Evolutionary conservation across 495 filamentous ascomycete species (phyloP).

Genomic region (Massariosphaeria phaeospora): DNA sequence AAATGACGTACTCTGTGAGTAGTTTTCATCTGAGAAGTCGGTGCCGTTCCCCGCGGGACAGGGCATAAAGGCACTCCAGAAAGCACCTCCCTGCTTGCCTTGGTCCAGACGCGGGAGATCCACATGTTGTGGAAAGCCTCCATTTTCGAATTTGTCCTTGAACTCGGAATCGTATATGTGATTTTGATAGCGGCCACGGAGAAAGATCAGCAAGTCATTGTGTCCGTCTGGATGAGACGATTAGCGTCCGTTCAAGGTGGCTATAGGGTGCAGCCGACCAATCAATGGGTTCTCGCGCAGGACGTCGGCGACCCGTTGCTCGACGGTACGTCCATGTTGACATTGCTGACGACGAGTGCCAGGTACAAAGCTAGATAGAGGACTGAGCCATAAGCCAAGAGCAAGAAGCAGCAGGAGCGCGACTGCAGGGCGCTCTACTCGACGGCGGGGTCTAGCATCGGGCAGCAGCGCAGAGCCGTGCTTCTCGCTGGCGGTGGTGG

Average conservation of each 20-base stretch:
- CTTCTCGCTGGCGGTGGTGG: too few relatives aligned
- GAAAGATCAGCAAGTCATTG: constrained; percentile 74
- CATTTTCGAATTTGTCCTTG: constrained; percentile 60
- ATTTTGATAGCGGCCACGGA: constrained; percentile 66
- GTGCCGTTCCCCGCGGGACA: constrained; percentile 63
- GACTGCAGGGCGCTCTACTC: neutral
- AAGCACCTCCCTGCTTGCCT: constrained; percentile 66
- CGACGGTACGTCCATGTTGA: constrained; percentile 43
- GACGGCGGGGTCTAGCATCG: neutral
- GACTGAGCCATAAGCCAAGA: too few relatives aligned
- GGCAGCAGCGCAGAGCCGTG: too few relatives aligned
- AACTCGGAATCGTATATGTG: constrained; percentile 74
- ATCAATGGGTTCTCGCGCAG: constrained; percentile 72
- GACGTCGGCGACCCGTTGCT: constrained; percentile 64
- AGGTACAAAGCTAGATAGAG: too few relatives aligned
- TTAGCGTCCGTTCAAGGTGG: neutral
- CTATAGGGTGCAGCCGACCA: constrained; percentile 45
- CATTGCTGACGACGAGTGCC: too few relatives aligned
- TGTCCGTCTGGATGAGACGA: constrained; percentile 66
- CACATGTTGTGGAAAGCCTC: constrained; percentile 64
- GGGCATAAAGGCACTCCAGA: constrained; percentile 83
- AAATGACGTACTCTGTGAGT: constrained; percentile 48
- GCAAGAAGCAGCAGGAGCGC: neutral
- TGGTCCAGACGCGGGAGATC: constrained; percentile 64
- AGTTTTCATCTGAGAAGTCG: constrained; percentile 70